Base-by-base conservation (phyloP, 2,329 filamentous ascomycete species). In the Trichoderma atroviride region DNA sequence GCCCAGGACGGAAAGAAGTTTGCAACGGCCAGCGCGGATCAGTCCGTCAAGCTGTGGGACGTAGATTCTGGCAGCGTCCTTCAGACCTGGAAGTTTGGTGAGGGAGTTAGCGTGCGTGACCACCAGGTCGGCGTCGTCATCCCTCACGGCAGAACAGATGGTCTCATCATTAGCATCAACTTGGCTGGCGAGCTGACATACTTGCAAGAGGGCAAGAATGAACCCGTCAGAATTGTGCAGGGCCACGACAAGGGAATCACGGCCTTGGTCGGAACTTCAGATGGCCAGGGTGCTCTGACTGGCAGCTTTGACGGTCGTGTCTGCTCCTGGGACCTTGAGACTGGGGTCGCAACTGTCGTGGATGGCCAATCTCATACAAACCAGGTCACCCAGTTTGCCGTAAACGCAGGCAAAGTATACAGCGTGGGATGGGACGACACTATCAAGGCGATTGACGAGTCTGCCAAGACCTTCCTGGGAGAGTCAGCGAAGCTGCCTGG, bases 91-190 rank as follows among this genome's bases (percentile, higher is more conserved):
- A 88, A 88, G 72, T 87, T 98, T 78, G 94, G 94, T 27, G 91
- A 94, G 53, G 90, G 90, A 19, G 86, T 90, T 71, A 93, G 88
- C 77, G 84, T 97, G 47, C 86, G 86, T 4, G 87, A 97, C 77
- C 96, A 99, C 80, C 96, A 99, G 78, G 93, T 98, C 37, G 96
- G 96, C 64, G 93, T 99, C 6, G 93, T 96, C 11, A 97, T 94
- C 89, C 93, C 94, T 1, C 86, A 89, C 58, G 92, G 92, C 59
- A 88, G 95, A 72, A 91, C 84, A 65, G 96, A 99, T 78, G 93
- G 92, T 35, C 84, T 97, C 70, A 89, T 99, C 72, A 94, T 99
- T 79, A 97, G 93, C 79, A 83, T 98, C 73, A 96, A 93, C 74
- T 86, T 98, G 24, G 89, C 90, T 62, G 96, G 96, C 29, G 92